Base-by-base conservation (phyloP, 148 eudicot species). In the Diospyros kaki region DNA sequence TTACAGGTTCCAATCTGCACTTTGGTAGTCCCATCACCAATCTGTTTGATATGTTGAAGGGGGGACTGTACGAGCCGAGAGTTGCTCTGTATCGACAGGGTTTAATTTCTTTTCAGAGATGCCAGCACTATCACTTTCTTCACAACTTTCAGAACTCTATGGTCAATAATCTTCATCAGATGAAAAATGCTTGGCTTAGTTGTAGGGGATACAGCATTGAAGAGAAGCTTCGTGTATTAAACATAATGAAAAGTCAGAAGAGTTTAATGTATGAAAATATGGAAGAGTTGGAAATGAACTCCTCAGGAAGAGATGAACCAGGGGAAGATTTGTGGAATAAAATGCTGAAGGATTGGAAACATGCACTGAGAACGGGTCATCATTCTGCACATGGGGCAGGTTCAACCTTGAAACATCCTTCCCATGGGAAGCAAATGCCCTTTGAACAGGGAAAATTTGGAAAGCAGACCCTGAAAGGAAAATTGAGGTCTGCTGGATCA, bases 11-110 rank as follows among this genome's bases (percentile, higher is more conserved):
- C 14, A 93, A 91, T 79, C 78, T 93, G 69, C 91, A 95, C 82
- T 95, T 95, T 75, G 93, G 96, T 18, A 91, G 84, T 83, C 99
- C 99, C 58, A 43, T 91, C 41, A 78, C 75, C 58, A 83, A 77
- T 78, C 77, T 95, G 62, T 93, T 84, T 75, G 82, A 86, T 68
- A 89, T 95, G 98, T 81, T 95, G 84, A 93, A 93, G 79, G 98
- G 98, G 67, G 98, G 99, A 58, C 75, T 89, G 73, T 92, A 96
- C 63, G 99, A 95, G 75, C 99, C 99, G 6, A 85, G 99, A 77
- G 96, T 95, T 68, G 86, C 99, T 58, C 84, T 95, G 66, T 95
- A 95, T 64, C 83, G 91, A 59, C 92, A 93, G 81, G 99, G 99
- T 58, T 69, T 88, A 77, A 84, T 59, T 78, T 92, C 85, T 77